phyloP scores from a whole-genome alignment of 768 basidiomycete genomes.

The Pisolithus marmoratus region DNA sequence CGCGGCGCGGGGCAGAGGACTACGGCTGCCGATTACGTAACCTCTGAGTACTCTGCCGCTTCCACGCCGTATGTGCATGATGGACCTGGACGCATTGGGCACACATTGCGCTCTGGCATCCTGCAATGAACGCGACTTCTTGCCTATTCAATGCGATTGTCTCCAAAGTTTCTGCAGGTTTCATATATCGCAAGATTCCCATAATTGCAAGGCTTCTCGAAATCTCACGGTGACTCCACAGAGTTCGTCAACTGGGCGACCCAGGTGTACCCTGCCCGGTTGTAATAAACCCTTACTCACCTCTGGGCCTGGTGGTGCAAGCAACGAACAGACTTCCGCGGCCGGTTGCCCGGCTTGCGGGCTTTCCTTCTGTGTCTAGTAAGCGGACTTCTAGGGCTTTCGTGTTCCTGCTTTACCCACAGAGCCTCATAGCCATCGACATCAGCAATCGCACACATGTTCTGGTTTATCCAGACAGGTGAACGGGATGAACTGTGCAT shows the following conservation, averaged over 20 bases:
- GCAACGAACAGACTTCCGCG: neutral
- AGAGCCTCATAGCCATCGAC: constrained; percentile 50
- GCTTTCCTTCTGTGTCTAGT: constrained; percentile 62
- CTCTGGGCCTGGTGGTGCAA: constrained; percentile 27
- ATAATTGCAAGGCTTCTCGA: constrained; percentile 41
- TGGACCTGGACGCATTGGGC: constrained; percentile 52
- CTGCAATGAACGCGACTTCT: constrained; percentile 65
- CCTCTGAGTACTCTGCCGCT: too few relatives aligned
- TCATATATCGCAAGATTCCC: constrained; percentile 57
- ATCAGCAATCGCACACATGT: constrained; percentile 59
- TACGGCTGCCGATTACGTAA: too few relatives aligned
- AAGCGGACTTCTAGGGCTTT: constrained; percentile 14
- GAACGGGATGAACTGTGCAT: constrained; percentile 20
- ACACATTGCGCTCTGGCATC: constrained; percentile 54
- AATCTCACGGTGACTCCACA: neutral
- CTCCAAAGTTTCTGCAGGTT: constrained; percentile 52
- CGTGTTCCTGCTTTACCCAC: constrained; percentile 5
- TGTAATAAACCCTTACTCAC: constrained; percentile 56
- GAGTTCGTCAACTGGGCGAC: constrained; percentile 24
- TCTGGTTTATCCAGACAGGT: constrained; percentile 13
- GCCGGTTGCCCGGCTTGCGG: constrained; percentile 16
- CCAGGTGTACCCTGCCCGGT: constrained; percentile 42
- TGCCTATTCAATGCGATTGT: constrained; percentile 72
- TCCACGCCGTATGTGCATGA: too few relatives aligned
- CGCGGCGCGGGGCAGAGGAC: too few relatives aligned